Conservation (phyloP, 306 rosid genomes). For the Malus sylvestris region DNA sequence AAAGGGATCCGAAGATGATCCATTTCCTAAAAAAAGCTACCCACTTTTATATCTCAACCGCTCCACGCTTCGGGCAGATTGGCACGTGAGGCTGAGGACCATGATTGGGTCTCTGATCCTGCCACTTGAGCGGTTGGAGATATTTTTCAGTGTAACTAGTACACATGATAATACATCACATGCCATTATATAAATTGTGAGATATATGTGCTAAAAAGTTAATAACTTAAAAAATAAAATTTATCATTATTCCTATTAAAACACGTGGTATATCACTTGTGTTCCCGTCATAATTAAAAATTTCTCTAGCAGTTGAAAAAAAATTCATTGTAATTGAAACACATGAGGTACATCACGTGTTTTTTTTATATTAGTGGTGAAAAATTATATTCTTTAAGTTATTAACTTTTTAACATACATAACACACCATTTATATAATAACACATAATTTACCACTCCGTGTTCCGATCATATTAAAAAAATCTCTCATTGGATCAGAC, state of each 20-base stretch:
- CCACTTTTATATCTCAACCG: slow-evolving; percentile 37
- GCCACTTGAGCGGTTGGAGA: slow-evolving; percentile 16
- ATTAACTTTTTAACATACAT: no score
- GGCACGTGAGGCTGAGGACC: slow-evolving; percentile 63
- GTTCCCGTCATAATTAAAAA: no score
- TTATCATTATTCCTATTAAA: no score
- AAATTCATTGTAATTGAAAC: no score
- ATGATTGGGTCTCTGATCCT: slow-evolving; percentile 36
- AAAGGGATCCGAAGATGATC: rapidly evolving
- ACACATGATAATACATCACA: rapidly evolving
- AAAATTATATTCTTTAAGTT: no score
- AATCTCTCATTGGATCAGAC: neutral
- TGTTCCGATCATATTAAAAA: rapidly evolving
- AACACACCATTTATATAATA: no score
- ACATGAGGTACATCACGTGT: rapidly evolving
- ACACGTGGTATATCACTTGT: no score
- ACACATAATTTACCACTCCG: rapidly evolving
- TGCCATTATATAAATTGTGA: no score
- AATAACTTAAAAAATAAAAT: no score
- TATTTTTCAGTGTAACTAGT: rapidly evolving
- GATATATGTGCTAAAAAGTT: no score
- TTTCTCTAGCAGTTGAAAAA: no score
- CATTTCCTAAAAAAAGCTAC: slow-evolving; percentile 12
- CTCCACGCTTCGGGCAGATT: slow-evolving; percentile 48
- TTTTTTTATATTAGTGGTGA: no score